Conservation (phyloP, 2,329 filamentous ascomycete species). For the Verticillium dahliae region DNA sequence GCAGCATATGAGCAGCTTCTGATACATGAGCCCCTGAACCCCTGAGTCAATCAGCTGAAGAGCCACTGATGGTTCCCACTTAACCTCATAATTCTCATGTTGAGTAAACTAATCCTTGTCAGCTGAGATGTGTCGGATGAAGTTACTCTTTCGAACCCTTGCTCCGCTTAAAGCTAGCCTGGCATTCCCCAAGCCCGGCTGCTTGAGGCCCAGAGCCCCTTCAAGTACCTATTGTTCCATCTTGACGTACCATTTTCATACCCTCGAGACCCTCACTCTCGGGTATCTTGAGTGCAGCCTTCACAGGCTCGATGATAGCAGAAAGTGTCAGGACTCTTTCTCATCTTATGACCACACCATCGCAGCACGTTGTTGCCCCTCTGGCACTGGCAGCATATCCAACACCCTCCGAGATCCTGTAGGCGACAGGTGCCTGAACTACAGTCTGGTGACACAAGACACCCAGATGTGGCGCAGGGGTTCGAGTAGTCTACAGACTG, state of each 20-base stretch:
- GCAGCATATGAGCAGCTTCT: neutral
- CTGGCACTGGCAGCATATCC: constrained; percentile 43
- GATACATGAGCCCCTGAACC: neutral
- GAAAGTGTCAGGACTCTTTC: constrained; percentile 39
- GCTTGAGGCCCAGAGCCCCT: neutral
- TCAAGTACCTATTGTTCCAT: too few species aligned
- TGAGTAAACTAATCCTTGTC: too few species aligned
- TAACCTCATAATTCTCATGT: too few species aligned
- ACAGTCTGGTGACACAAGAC: constrained; percentile 38
- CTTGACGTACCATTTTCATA: too few species aligned
- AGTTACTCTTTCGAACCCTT: too few species aligned
- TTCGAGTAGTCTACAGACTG: constrained; percentile 28
- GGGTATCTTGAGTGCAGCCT: constrained; percentile 29
- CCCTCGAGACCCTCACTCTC: neutral
- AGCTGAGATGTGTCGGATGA: too few species aligned
- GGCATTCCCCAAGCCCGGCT: neutral
- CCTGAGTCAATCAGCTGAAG: neutral
- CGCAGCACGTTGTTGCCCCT: constrained; percentile 37
- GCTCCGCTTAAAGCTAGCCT: too few species aligned
- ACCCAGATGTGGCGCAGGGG: constrained; percentile 38
- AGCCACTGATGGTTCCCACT: too few species aligned
- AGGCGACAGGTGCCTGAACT: constrained; percentile 40
- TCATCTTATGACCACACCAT: constrained; percentile 39
- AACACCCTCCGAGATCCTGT: constrained; percentile 38
- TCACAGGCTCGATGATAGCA: constrained; percentile 46